Conservation (phyloP, 1,284 basidiomycete genomes). For the Ganoderma boninense region DNA sequence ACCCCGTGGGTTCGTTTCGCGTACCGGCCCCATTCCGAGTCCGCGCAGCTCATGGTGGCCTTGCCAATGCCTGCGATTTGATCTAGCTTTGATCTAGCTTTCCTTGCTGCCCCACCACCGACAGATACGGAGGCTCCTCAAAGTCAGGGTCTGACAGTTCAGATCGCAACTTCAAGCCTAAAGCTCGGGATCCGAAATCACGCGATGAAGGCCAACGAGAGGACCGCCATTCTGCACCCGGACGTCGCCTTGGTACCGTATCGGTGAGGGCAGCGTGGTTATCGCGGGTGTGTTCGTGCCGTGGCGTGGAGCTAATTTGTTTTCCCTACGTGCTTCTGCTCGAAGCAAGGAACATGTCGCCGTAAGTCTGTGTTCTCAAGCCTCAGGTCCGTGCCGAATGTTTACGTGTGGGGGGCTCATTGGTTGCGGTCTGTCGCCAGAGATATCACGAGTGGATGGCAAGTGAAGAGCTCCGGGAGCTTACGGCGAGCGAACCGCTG, state of each 20-base stretch:
- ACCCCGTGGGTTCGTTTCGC: not conserved
- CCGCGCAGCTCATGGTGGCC: not conserved
- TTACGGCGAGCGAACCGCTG: constrained; percentile 90
- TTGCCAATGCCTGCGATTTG: not conserved
- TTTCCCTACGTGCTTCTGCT: not conserved
- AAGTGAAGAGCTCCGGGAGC: constrained; percentile 73
- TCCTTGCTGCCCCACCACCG: too few species aligned
- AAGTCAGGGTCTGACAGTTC: too few species aligned
- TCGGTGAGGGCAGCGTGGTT: constrained; percentile 45
- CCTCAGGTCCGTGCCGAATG: not conserved
- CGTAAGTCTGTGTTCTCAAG: constrained; percentile 44
- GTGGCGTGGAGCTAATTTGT: constrained; percentile 11
- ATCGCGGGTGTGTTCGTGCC: constrained; percentile 2
- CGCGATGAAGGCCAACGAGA: constrained; percentile 69
- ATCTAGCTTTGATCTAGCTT: not conserved
- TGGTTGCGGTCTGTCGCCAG: constrained; percentile 48
- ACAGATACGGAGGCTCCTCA: too few species aligned
- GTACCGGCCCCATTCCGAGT: constrained; percentile 3
- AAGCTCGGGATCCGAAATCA: not conserved
- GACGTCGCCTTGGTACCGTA: constrained; percentile 81
- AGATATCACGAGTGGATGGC: constrained; percentile 95
- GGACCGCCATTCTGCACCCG: constrained; percentile 67
- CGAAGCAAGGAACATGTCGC: constrained; percentile 66
- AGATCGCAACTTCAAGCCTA: too few species aligned
- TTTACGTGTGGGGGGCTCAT: constrained; percentile 9